Evolutionary conservation across 805 yeast genomes (phyloP), one percentile per base, ranked within the genome.

Genomic region (Ogataea nakhonphanomensis): DNA sequence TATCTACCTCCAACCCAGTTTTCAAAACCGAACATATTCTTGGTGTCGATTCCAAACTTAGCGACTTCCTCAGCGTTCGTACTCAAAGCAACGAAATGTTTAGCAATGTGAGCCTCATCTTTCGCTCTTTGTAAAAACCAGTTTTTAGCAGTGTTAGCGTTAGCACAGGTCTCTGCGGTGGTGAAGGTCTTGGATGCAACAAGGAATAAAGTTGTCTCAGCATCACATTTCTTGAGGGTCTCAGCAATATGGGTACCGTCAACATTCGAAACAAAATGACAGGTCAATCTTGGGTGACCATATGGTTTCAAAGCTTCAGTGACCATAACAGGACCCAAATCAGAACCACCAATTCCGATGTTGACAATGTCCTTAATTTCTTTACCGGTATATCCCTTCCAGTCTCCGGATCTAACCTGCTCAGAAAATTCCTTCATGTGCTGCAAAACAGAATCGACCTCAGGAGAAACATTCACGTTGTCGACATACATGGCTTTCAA

Each of bases 1-100:
- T 93, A 93, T 70, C 99, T 84, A 64, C 99, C 99, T 62, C 99
- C 99, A 51, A 93, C 99, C 99, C 99, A 93, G 71, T 73, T 83
- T 67, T 90, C 96, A 60, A 93, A 93, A 50, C 95, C 98, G 69
- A 93, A 93, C 99, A 93, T 93, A 76, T 93, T 93, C 66, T 80
- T 84, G 64, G 96, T 80, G 73, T 93, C 98, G 55, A 93, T 93
- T 61, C 99, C 99, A 59, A 93, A 93, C 71, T 87, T 85, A 58
- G 82, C 75, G 50, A 93, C 99, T 68, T 85, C 97, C 37, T 67
- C 69, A 46, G 87, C 95, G 66, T 93, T 93, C 49, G 99, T 93
- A 48, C 96, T 87, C 53, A 93, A 75, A 43, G 99, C 99, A 57
- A 82, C 99, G 62, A 93, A 93, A 75, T 93, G 99, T 76, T 91